These are phyloP conservation scores for Tuber indicum DNA, from an alignment of 495 filamentous ascomycete species.

Conservation along the genomic window DNA sequence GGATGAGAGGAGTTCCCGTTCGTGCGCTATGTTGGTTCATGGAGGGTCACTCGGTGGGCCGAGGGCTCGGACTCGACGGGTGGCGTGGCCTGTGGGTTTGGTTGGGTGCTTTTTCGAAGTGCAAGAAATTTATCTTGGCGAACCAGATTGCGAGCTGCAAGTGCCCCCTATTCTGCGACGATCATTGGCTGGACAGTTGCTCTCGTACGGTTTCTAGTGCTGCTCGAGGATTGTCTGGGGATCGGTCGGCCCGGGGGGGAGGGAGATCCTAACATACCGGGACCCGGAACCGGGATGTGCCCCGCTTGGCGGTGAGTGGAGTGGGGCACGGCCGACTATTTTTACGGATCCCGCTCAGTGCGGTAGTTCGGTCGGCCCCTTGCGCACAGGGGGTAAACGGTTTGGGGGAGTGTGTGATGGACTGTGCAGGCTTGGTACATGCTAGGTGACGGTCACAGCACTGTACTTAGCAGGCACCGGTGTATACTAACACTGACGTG, in stretches of 20 bases:
- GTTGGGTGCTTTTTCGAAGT: neutral
- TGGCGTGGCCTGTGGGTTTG: neutral
- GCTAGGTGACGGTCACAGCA: neutral
- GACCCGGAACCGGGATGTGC: neutral
- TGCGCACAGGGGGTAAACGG: neutral
- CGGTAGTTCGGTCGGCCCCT: neutral
- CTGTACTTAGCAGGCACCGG: neutral
- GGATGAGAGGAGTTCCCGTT: neutral
- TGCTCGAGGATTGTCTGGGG: neutral
- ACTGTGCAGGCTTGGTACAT: neutral
- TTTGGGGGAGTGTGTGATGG: neutral
- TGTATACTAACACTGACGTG: neutral
- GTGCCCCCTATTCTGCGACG: neutral
- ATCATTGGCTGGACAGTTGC: neutral
- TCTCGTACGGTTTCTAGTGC: neutral
- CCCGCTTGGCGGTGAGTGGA: neutral
- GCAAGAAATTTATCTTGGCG: neutral
- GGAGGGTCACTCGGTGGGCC: neutral
- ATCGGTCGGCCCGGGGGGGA: neutral
- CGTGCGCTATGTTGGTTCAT: slow-evolving; percentile 1
- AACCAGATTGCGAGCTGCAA: neutral
- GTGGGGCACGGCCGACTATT: neutral
- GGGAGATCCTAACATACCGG: neutral
- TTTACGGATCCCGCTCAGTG: neutral
- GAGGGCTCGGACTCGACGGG: neutral